Evolutionary conservation across 1,284 basidiomycete genomes (phyloP), one percentile per base, ranked within the genome.

Genomic region (Trichosporon coremiiforme): DNA sequence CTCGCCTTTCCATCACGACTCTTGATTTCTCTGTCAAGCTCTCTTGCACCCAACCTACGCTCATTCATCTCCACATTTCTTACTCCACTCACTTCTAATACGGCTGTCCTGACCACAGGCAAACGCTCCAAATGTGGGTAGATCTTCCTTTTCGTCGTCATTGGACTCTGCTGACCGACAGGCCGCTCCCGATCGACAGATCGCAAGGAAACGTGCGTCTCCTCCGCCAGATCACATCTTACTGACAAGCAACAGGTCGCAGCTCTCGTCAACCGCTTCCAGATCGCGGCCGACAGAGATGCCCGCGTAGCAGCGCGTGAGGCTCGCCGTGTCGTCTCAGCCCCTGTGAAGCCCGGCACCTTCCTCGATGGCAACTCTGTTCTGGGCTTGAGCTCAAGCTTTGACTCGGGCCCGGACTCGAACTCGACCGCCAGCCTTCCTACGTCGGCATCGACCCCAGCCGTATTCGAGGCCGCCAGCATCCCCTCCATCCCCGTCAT

Each of bases 161-260:
- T 20, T 9, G 50, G 9, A 9, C 20, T 4, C 22, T 25, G 55
- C 68, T 69, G 63, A 69, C 65, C 5, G 1, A 17, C 67, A 74
- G 73, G 73, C 73, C 73, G 53, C 73, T 74, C 57, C 73, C 73
- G 15, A 74, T 68, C 67, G 73, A 74, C 67, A 70, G 73, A 35
- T 74, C 70, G 13, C 70, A 71, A 60, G 73, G 73, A 35, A 74
- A 70, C 47, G 73, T 74, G 53, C 60, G 72, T 73, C 17, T 20
- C 22, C 35, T 45, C 12, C n/a, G 29, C 33, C 25, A 3, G 38
- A 22, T 12, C 53, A 29, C 63, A 36, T 64, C 63, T 64, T 36
- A 38, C 69, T 67, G n/a, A 70, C 69, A 22, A 57, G 13, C 70
- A 57, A 12, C 70, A 74, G 73, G 73, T 74, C 50, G 73, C 73